Base-by-base conservation (phyloP, 2,329 filamentous ascomycete genomes). In the Chaetomiaceae sp. region DNA sequence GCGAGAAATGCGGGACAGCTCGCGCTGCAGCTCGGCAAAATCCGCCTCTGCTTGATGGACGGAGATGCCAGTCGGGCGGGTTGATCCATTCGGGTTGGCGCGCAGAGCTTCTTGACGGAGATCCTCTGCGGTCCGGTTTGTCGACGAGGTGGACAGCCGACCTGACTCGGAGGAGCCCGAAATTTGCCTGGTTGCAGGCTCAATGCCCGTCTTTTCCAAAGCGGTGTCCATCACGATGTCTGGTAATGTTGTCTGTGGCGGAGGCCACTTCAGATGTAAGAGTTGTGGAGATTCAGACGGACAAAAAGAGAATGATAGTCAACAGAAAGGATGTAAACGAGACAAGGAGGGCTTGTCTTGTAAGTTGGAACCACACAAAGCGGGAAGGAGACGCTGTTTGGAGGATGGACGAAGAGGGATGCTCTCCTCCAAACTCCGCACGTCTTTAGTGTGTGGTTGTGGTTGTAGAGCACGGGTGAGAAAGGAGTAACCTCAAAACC, bases 41-140 rank as follows among this genome's bases (percentile, higher is more conserved):
- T 89, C 85, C 27, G 78, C 79, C 65, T 87, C 79, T 38, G 86
- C 86, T 46, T 78, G 77, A 52, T 79, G 72, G 45, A 91, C 76
- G 8, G 85, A 82, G 27, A 90, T 76, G 19, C 81, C 81, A 2
- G 63, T 60, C 43, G 66, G 60, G n/a, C 62, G 63, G 5, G 71
- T 68, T 47, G 72, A 71, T 31, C 76, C 76, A 59, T 72, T 69
- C 41, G 76, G 75, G 57, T 79, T 79, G 53, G 65, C 69, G 44
- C 69, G 70, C 19, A 70, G 67, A 5, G 66, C 70, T 45, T 68
- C 63, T 50, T 75, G 70, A 23, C 66, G 63, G 55, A 69, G 62
- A 40, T 74, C 66, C 54, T 73, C 71, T 14, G 62, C 55, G 50
- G 64, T 61, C 16, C 61, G 62, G 2, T 63, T 61, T 10, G 44